Evolutionary conservation across 345 rosid species (phyloP), one percentile per base, ranked within the genome.

Genomic region (Eucalyptus cloeziana): DNA sequence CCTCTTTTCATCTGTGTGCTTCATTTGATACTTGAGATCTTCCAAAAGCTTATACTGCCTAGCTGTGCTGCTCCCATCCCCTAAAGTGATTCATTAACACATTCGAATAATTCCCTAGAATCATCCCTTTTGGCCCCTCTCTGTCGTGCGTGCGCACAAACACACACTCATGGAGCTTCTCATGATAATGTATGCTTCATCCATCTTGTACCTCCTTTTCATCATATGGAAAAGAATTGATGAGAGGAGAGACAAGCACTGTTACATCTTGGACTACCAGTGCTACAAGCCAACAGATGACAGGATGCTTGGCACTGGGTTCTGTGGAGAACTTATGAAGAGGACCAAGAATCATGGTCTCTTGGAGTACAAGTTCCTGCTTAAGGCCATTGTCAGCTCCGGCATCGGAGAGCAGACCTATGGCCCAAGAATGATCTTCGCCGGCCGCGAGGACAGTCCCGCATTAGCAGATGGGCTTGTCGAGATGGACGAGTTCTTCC

Each of bases 401-500:
- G 97, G 98, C 50, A 90, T 96, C 6, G 98, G 98, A 1, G 98
- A 96, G 87, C 91, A 94, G 89, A 94, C 97, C 49, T 96, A 96
- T 31, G 96, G 94, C 45, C 98, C 98, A 5, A 91, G 96, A 89
- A 88, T 93, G 69, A 90, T 95, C 87, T 93, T 95, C 50, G 89
- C 91, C 44, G 96, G 96, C 37, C 71, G 94, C 43, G 95, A 95
- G 90, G 96, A 94, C 40, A 90, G 44, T 80, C 99, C 98, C 6
- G 86, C 92, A 1, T 79, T 94, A 52, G 90, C 90, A 49, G 99
- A 97, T 30, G 95, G 91, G 44, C 91, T 95, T 90, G 30, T 40
- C 3, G 99, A 97, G 93, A 96, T 97, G 98, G 98, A 97, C 19
- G 99, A 97, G 87, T 95, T 97, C 86, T 95, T 95, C 87, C 33